These are phyloP conservation scores for Cyclotella kingstonii DNA, from an alignment of 108 stramenopile genomes.

Conservation along the genomic window DNA sequence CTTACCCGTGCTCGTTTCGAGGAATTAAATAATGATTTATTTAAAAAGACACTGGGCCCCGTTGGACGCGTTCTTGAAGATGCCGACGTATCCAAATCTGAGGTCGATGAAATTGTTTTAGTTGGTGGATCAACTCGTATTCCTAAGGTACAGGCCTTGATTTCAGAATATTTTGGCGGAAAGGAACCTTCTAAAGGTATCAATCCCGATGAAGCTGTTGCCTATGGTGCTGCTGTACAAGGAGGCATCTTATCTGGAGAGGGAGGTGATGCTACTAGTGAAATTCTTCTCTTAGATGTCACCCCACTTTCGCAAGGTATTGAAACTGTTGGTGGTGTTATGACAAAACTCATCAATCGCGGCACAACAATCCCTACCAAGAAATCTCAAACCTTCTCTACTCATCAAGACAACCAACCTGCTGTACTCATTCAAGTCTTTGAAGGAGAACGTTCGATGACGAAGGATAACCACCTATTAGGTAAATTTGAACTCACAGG, in stretches of 20 bases:
- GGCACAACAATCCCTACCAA: slow-evolving; percentile 90
- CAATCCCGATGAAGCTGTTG: slow-evolving; percentile 98
- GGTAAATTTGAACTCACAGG: slow-evolving; percentile 95
- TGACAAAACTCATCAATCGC: slow-evolving; percentile 83
- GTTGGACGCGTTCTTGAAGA: slow-evolving; percentile 93
- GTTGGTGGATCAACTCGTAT: slow-evolving; percentile 98
- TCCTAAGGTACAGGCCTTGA: slow-evolving; percentile 90
- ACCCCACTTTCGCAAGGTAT: slow-evolving; percentile 93
- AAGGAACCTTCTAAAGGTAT: slow-evolving; percentile 95
- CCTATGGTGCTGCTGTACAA: slow-evolving; percentile 94
- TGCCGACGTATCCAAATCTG: slow-evolving; percentile 83
- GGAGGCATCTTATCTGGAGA: slow-evolving; percentile 78
- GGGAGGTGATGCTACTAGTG: slow-evolving; percentile 76
- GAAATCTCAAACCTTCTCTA: slow-evolving; percentile 63
- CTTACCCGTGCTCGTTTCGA: slow-evolving; percentile 95
- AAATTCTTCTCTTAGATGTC: slow-evolving; percentile 91
- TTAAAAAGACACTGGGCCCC: slow-evolving; percentile 96
- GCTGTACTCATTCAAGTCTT: slow-evolving; percentile 92
- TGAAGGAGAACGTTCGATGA: slow-evolving; percentile 97
- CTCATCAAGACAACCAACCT: slow-evolving; percentile 86
- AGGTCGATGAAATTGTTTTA: slow-evolving; percentile 96
- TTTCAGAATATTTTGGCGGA: slow-evolving; percentile 94
- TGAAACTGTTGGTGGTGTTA: slow-evolving; percentile 90
- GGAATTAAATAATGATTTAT: slow-evolving; percentile 96
- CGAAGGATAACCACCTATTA: slow-evolving; percentile 91